These are phyloP conservation scores for Fusarium nodosum DNA, from an alignment of 2,329 filamentous ascomycete species.

Conservation along the genomic window DNA sequence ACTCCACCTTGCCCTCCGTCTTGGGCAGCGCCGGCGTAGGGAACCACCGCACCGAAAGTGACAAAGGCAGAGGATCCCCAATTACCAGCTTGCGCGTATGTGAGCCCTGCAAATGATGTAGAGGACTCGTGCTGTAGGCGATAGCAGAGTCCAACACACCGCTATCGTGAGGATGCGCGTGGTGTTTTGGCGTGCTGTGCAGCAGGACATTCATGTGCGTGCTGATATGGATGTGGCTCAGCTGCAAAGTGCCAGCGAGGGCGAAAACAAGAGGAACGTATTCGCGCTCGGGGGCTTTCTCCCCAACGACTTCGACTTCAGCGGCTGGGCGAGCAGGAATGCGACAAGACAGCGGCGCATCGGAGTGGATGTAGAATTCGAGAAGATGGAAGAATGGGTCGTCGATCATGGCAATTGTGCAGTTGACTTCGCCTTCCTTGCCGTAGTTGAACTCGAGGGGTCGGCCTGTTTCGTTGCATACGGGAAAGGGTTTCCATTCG, in stretches of 20 bases:
- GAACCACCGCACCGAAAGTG: conserved; percentile 89
- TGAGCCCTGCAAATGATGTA: conserved; percentile 69
- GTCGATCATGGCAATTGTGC: conserved; percentile 81
- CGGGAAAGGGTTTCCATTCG: conserved; percentile 91
- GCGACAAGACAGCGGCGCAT: conserved; percentile 92
- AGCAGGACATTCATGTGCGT: conserved; percentile 91
- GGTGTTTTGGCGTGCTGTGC: conserved; percentile 75
- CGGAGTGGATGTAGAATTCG: conserved; percentile 98
- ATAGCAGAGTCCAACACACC: conserved; percentile 89
- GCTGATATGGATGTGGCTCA: conserved; percentile 89
- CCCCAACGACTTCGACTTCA: conserved; percentile 68
- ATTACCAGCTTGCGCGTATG: conserved; percentile 80
- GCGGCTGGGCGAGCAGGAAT: conserved; percentile 80
- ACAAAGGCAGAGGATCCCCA: conserved; percentile 84
- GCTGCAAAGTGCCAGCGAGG: conserved; percentile 87
- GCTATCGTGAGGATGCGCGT: conserved; percentile 72
- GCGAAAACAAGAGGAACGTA: conserved; percentile 91
- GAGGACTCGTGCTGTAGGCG: conserved; percentile 85
- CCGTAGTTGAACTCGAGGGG: conserved; percentile 91
- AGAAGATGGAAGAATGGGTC: conserved; percentile 89
- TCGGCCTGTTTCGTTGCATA: conserved; percentile 87
- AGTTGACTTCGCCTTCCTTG: conserved; percentile 83
- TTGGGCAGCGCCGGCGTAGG: conserved; percentile 78
- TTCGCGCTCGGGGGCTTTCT: conserved; percentile 64
- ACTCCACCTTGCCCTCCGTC: conserved; percentile 74